A percentile compares a stretch with the other conserved stretches of the same genome.
Evolutionary conservation across 2,329 filamentous ascomycete species (phyloP).

Genomic region (Colletotrichum costaricense): DNA sequence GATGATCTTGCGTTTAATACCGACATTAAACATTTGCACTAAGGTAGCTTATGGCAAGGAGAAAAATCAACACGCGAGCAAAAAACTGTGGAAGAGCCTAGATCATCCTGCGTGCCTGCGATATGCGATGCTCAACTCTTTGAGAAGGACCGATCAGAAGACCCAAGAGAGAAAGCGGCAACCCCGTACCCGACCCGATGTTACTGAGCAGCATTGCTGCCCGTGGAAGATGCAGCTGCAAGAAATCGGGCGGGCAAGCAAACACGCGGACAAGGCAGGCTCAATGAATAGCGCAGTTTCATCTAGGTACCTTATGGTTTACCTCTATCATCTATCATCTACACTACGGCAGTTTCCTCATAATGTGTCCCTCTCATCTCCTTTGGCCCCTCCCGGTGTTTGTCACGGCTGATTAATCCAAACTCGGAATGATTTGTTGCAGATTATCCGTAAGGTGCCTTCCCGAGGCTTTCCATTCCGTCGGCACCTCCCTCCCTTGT

Average conservation of each 20-base stretch:
- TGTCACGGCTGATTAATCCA: no score
- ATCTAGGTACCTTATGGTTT: no score
- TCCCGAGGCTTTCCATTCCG: no score
- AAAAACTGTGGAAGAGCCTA: not conserved
- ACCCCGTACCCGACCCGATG: not conserved
- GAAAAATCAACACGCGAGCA: not conserved
- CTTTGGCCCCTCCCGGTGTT: no score
- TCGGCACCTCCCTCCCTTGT: not conserved
- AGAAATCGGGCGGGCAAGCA: not conserved
- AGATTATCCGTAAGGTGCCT: no score
- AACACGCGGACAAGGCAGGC: not conserved
- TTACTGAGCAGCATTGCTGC: not conserved
- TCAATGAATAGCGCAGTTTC: not conserved
- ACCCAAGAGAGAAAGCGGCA: not conserved
- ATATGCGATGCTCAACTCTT: no score
- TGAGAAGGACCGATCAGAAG: not conserved
- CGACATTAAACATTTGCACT: no score
- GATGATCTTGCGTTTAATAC: no score
- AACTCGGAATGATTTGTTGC: no score
- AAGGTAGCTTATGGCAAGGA: not conserved
- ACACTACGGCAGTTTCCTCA: no score
- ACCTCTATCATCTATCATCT: no score
- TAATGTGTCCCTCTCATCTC: no score
- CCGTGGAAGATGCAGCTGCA: not conserved
- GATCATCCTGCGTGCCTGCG: not conserved